phyloP scores from a whole-genome alignment of 2,329 filamentous ascomycete species.

The Metarhizium sp. region DNA sequence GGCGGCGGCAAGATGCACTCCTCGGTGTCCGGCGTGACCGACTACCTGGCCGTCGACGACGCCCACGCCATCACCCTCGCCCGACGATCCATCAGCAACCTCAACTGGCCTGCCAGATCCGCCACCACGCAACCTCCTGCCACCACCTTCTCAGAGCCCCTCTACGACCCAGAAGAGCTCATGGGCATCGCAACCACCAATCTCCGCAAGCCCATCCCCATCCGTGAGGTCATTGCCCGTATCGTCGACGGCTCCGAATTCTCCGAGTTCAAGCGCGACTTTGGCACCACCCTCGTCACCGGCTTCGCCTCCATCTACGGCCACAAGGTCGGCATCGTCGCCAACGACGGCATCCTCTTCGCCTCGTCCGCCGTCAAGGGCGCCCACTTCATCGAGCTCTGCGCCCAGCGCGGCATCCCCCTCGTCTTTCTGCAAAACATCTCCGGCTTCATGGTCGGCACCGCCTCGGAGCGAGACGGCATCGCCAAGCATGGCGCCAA shows the following conservation, averaged over 20 bases:
- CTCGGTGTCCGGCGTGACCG: slow-evolving; percentile 83
- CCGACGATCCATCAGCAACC: slow-evolving; percentile 72
- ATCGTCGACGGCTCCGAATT: slow-evolving; percentile 88
- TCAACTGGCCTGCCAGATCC: slow-evolving; percentile 65
- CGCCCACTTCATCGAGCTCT: slow-evolving; percentile 94
- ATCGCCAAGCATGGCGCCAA: slow-evolving; percentile 98
- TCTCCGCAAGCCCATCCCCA: slow-evolving; percentile 73
- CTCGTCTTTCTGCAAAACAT: slow-evolving; percentile 96
- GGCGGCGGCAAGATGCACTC: slow-evolving; percentile 86
- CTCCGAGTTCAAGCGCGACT: slow-evolving; percentile 88
- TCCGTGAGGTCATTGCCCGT: slow-evolving; percentile 84
- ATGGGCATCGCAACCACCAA: slow-evolving; percentile 86
- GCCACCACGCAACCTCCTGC: slow-evolving; percentile 20
- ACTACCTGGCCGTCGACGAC: slow-evolving; percentile 91
- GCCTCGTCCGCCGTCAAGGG: slow-evolving; percentile 84
- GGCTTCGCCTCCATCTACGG: slow-evolving; percentile 88
- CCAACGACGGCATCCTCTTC: slow-evolving; percentile 94
- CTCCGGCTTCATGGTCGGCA: slow-evolving; percentile 94
- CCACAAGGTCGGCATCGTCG: slow-evolving; percentile 83
- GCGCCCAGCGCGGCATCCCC: slow-evolving; percentile 79
- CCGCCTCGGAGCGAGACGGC: slow-evolving; percentile 82
- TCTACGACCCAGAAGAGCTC: slow-evolving; percentile 73
- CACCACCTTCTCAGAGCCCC: slow-evolving; percentile 56
- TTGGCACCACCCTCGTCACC: slow-evolving; percentile 81
- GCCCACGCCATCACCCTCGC: slow-evolving; percentile 84